Percentiles rank a stretch among this genome's conserved stretches.
phyloP scores from a whole-genome alignment of 768 basidiomycete genomes.

The Kwoniella sp. region DNA sequence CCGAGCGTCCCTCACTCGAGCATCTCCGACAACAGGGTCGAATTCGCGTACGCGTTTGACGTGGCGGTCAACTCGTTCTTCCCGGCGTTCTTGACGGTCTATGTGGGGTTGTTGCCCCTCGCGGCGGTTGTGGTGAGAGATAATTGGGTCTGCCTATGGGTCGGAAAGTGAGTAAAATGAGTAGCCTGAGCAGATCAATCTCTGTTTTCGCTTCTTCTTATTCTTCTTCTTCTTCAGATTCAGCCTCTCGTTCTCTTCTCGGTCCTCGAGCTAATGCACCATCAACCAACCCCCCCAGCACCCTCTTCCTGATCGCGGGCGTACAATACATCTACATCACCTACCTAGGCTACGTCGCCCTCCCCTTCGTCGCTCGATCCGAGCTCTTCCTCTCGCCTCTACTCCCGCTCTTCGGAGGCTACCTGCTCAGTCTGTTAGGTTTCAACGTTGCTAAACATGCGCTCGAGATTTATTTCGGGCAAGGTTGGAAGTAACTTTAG shows the following conservation, averaged over 20 bases:
- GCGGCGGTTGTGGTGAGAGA: constrained; percentile 77
- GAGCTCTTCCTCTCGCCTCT: constrained; percentile 89
- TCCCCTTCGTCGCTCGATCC: constrained; percentile 91
- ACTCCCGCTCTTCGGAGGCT: constrained; percentile 76
- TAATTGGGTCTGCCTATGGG: constrained; percentile 91
- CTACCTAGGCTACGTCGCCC: constrained; percentile 73
- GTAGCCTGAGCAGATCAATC: background rate
- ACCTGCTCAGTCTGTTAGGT: constrained; percentile 65
- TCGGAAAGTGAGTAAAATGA: constrained; percentile 67
- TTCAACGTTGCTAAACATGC: constrained; percentile 86
- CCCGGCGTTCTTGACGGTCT: constrained; percentile 85
- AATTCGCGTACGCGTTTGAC: constrained; percentile 96
- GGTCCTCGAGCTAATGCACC: too few relatives aligned
- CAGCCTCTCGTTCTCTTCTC: background rate
- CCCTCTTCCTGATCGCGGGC: constrained; percentile 83
- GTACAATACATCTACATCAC: constrained; percentile 88
- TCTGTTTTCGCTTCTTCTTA: too few relatives aligned
- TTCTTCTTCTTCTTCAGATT: constrained; percentile 4
- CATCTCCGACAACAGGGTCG: constrained; percentile 66
- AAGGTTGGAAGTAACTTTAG: constrained; percentile 43
- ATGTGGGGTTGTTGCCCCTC: constrained; percentile 83
- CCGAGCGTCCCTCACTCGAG: constrained; percentile 68
- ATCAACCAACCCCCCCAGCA: constrained; percentile 58
- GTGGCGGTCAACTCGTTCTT: constrained; percentile 97
- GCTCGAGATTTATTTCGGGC: constrained; percentile 76